These are phyloP conservation scores for Biancaea sappan DNA, from an alignment of 306 rosid species.

Conservation along the genomic window DNA sequence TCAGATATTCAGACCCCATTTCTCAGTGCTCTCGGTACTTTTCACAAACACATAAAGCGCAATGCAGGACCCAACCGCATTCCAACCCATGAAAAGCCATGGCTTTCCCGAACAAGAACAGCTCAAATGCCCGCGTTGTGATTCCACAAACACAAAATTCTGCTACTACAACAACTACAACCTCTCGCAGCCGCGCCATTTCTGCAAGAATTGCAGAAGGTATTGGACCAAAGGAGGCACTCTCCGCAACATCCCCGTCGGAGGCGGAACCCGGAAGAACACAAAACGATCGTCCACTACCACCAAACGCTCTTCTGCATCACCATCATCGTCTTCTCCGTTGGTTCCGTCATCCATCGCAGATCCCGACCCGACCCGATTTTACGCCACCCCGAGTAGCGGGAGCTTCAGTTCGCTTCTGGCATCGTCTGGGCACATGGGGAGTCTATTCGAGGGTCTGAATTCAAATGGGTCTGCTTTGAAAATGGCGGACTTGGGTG, in stretches of 20 bases:
- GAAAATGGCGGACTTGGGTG: conserved; percentile 56
- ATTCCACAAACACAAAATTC: conserved; percentile 83
- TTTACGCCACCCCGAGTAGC: conserved; percentile 24
- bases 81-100: conserved; percentile 50
- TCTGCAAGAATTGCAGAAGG: conserved; percentile 85
- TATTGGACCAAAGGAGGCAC: conserved; percentile 98
- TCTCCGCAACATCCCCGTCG: conserved; percentile 90
- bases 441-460: conserved; percentile 56
- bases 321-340: conserved; percentile 40
- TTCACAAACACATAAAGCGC: neutral
- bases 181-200: conserved; percentile 96
- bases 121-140: conserved; percentile 89
- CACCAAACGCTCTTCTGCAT: conserved; percentile 44
- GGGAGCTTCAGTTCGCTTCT: conserved; percentile 79
- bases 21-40: neutral
- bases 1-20: neutral
- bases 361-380: conserved; percentile 39
- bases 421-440: conserved; percentile 51
- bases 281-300: conserved; percentile 51
- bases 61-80: conserved; percentile 70
- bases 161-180: conserved; percentile 98
- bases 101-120: conserved; percentile 83
- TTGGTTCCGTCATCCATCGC: conserved; percentile 37
- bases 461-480: conserved; percentile 57
- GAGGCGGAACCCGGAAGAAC: conserved; percentile 84